A percentile compares a stretch with the other conserved stretches of the same genome.
These are phyloP conservation scores for Daldinia eschscholtzii DNA, from an alignment of 2,329 filamentous ascomycete genomes.

Conservation along the genomic window DNA sequence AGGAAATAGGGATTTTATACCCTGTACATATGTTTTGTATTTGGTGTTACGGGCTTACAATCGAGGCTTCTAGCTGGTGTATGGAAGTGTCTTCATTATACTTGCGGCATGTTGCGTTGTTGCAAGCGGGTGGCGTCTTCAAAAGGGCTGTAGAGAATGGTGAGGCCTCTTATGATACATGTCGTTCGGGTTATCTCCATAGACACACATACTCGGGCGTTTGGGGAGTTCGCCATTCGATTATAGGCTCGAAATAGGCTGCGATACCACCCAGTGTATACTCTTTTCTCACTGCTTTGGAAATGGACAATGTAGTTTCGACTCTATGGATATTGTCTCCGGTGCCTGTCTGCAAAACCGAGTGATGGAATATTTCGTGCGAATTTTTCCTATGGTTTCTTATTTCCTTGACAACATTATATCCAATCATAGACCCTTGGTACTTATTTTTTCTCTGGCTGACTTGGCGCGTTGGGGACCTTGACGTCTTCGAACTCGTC, in stretches of 20 bases:
- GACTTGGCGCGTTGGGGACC: slow-evolving; percentile 79
- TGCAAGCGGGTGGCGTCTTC: slow-evolving; percentile 28
- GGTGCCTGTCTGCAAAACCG: background rate
- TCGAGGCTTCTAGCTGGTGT: slow-evolving; percentile 30
- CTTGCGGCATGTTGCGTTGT: slow-evolving; percentile 16
- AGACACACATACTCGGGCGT: slow-evolving; percentile 40
- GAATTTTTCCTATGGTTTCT: slow-evolving; percentile 9
- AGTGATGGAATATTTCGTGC: slow-evolving; percentile 3
- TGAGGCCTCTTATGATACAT: slow-evolving; percentile 45
- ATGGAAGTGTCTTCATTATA: slow-evolving; percentile 11
- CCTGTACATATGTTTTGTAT: slow-evolving; percentile 49
- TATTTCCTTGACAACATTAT: background rate
- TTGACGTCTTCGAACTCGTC: slow-evolving; percentile 97
- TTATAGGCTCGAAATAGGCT: slow-evolving; percentile 38
- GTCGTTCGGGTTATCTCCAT: slow-evolving; percentile 40
- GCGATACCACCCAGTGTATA: slow-evolving; percentile 49
- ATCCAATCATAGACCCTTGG: background rate
- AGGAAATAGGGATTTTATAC: slow-evolving; percentile 47
- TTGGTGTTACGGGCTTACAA: slow-evolving; percentile 44
- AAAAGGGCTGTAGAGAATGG: slow-evolving; percentile 26
- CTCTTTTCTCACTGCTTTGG: slow-evolving; percentile 22
- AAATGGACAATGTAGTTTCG: slow-evolving; percentile 23
- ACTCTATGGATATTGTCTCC: slow-evolving; percentile 13
- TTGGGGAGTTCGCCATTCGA: slow-evolving; percentile 37
- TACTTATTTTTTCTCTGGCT: slow-evolving; percentile 55